Percentiles rank a stretch among this genome's conserved stretches.
These are phyloP conservation scores for Oryza brachyantha DNA, from an alignment of 176 grass and related monocot species.

Conservation along the genomic window DNA sequence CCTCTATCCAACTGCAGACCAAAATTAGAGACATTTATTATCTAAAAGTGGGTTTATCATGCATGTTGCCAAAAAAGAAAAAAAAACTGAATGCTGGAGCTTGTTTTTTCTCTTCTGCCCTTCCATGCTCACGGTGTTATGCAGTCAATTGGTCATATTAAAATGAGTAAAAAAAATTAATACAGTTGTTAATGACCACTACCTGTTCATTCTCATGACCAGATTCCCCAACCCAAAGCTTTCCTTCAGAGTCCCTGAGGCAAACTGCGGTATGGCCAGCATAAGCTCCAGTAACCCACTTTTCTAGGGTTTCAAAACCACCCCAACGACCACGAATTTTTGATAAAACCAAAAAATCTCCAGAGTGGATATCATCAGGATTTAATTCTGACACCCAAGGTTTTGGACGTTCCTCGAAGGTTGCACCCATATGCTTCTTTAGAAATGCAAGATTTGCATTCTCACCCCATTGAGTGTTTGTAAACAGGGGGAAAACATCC, in stretches of 20 bases:
- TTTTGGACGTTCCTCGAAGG: slow-evolving; percentile 78
- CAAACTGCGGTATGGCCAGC: slow-evolving; percentile 90
- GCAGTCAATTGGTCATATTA: not conserved
- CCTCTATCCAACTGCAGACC: not conserved
- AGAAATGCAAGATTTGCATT: slow-evolving; percentile 83
- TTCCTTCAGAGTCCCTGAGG: slow-evolving; percentile 86
- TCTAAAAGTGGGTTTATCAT: not conserved
- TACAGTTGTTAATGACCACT: not conserved
- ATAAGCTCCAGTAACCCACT: slow-evolving; percentile 97
- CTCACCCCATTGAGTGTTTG: slow-evolving; percentile 88
- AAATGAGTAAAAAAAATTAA: not conserved
- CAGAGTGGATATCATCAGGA: slow-evolving; percentile 80
- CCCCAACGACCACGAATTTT: slow-evolving; percentile 97
- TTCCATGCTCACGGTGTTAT: not conserved
- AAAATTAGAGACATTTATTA: not conserved
- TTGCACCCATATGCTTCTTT: slow-evolving; percentile 92
- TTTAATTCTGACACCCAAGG: slow-evolving; percentile 92
- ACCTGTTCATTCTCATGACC: slow-evolving; percentile 97
- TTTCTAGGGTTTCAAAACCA: slow-evolving; percentile 93
- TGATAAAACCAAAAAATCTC: slow-evolving; percentile 87
- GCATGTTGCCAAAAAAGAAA: not conserved
- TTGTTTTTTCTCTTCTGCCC: not conserved
- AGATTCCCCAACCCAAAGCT: slow-evolving; percentile 93
- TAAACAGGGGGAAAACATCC: slow-evolving; percentile 93
- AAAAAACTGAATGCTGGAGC: not conserved